These are phyloP conservation scores for Penicillium mononematosum DNA, from an alignment of 495 filamentous ascomycete species.

Conservation along the genomic window DNA sequence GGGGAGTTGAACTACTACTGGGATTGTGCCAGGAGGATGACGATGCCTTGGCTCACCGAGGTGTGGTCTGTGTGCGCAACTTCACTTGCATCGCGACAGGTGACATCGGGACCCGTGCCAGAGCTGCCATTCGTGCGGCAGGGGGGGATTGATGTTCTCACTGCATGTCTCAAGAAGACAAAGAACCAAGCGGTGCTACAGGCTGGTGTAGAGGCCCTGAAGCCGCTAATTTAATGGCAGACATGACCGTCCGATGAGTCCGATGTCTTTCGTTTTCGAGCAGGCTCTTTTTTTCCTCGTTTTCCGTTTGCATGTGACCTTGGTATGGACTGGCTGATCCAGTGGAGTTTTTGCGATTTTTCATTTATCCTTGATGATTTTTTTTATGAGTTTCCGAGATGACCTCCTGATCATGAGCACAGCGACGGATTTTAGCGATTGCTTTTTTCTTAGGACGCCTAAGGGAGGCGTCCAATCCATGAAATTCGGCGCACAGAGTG, in stretches of 20 bases:
- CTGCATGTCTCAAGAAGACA: conserved; percentile 61
- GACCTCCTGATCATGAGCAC: conserved; percentile 16
- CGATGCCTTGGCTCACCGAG: conserved; percentile 73
- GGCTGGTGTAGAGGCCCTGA: conserved; percentile 61
- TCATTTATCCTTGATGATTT: conserved; percentile 8
- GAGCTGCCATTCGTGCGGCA: conserved; percentile 39
- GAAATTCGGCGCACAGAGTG: background rate
- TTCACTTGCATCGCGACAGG: conserved; percentile 42
- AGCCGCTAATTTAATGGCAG: conserved; percentile 51
- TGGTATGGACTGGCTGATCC: conserved; percentile 3
- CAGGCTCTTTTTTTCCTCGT: background rate
- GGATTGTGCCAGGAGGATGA: conserved; percentile 71
- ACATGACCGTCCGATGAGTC: conserved; percentile 8
- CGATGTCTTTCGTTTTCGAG: conserved; percentile 11
- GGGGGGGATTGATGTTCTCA: conserved; percentile 63
- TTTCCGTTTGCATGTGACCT: conserved; percentile 13
- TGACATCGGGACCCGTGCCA: conserved; percentile 41
- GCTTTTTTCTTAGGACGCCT: conserved; percentile 8
- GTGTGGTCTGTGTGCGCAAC: conserved; percentile 67
- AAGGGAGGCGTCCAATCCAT: conserved; percentile 1
- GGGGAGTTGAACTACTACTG: conserved; percentile 69
- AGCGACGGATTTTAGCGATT: conserved; percentile 17
- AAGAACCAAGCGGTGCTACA: conserved; percentile 63
- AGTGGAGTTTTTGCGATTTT: conserved; percentile 4
- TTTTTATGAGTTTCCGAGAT: conserved; percentile 10